phyloP scores from a whole-genome alignment of 2,329 filamentous ascomycete species.

The Chaetoscypha palmicola region DNA sequence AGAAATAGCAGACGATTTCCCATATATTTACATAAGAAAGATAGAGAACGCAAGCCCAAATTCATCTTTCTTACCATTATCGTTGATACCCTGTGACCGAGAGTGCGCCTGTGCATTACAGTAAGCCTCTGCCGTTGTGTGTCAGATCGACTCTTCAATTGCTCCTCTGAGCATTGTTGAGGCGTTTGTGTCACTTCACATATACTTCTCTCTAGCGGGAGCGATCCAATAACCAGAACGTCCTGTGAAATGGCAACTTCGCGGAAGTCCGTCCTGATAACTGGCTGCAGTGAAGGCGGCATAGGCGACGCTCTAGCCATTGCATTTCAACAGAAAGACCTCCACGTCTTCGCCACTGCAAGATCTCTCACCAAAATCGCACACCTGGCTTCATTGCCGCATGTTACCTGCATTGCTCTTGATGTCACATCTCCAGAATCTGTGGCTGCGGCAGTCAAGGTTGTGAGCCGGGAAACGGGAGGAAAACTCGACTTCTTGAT shows the following conservation, averaged over 20 bases:
- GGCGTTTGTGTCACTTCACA: too few relatives aligned
- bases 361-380: constrained; percentile 32
- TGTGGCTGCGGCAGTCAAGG: background rate
- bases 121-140: too few relatives aligned
- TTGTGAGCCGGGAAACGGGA: background rate
- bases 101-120: too few relatives aligned
- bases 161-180: too few relatives aligned
- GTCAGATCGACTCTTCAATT: too few relatives aligned
- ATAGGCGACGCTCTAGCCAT: constrained; percentile 35
- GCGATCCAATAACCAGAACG: background rate
- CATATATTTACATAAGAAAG: too few relatives aligned
- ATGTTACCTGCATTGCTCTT: constrained; percentile 31
- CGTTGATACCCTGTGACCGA: too few relatives aligned
- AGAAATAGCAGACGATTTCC: too few relatives aligned
- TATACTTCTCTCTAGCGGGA: too few relatives aligned
- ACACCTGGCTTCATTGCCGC: constrained; percentile 18
- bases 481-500: constrained; percentile 33
- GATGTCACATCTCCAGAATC: constrained; percentile 30
- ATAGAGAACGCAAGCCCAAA: background rate
- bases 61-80: too few relatives aligned
- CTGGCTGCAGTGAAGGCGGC: constrained; percentile 35
- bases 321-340: constrained; percentile 32
- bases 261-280: constrained; percentile 30
- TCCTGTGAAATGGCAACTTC: background rate
- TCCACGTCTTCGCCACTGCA: constrained; percentile 36